Conservation (phyloP, 768 basidiomycete genomes). For the Rhizopogon vesiculosus region DNA sequence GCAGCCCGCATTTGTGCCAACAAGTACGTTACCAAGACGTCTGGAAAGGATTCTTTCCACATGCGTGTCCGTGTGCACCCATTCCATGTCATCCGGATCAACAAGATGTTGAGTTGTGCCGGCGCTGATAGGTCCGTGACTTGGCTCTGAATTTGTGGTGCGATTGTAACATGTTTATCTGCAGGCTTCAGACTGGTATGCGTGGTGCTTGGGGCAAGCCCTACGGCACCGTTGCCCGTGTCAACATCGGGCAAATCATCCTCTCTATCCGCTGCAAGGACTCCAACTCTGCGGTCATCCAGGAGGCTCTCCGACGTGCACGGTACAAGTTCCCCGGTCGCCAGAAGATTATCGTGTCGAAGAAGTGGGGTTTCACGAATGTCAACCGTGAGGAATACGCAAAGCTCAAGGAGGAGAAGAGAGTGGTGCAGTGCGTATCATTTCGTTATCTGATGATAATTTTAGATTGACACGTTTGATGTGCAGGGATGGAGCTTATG, state of each 20-base stretch:
- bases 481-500: conserved; percentile 87
- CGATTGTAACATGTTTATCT: not conserved
- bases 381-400: conserved; percentile 87
- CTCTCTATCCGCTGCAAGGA: conserved; percentile 91
- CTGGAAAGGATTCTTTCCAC: conserved; percentile 99
- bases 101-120: conserved; percentile 99
- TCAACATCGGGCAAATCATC: conserved; percentile 97
- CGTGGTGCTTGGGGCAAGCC: conserved; percentile 99
- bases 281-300: conserved; percentile 77
- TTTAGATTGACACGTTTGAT: conserved; percentile 6
- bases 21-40: conserved; percentile 98
- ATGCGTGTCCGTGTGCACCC: conserved; percentile 95
- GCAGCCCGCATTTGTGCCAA: conserved; percentile 99
- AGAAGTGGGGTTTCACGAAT: conserved; percentile 99
- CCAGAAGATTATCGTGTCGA: conserved; percentile 94
- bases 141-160: not conserved
- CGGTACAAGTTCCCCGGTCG: conserved; percentile 99
- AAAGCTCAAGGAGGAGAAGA: conserved; percentile 86
- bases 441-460: not conserved
- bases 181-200: conserved; percentile 93
- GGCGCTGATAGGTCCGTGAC: conserved; percentile 86
- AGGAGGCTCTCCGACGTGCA: conserved; percentile 95
- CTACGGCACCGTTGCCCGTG: conserved; percentile 92
- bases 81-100: conserved; percentile 98
- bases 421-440: conserved; percentile 73